Evolutionary conservation across 2,329 filamentous ascomycete species (phyloP).

Genomic region (Fusarium coffeatum): DNA sequence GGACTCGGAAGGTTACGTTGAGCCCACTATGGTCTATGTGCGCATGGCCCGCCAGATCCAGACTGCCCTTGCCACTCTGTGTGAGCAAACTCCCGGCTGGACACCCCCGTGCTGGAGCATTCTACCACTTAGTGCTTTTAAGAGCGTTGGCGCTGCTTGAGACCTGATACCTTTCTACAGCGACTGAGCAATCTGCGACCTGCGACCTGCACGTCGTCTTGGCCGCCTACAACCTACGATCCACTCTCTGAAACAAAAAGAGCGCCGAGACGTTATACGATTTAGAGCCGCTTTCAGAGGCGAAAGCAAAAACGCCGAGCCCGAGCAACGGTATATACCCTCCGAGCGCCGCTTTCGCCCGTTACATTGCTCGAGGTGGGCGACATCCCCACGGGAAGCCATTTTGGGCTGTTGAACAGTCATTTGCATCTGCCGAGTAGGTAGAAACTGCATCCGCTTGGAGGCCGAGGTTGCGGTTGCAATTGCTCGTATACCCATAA

Average conservation of each 20-base stretch:
- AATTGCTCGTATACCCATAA: constrained; percentile 20
- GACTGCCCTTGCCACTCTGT: constrained; percentile 51
- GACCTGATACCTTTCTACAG: neutral
- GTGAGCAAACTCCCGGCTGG: constrained; percentile 48
- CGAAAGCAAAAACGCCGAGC: constrained; percentile 20
- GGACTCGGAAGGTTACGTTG: constrained; percentile 47
- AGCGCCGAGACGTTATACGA: neutral
- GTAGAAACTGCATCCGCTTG: constrained; percentile 4
- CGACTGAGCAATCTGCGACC: neutral
- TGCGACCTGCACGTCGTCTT: neutral
- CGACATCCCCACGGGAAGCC: neutral
- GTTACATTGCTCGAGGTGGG: neutral
- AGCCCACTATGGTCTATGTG: constrained; percentile 49
- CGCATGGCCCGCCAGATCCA: constrained; percentile 54
- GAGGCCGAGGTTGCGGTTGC: constrained; percentile 7
- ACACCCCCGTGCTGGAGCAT: constrained; percentile 54
- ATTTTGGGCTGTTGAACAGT: constrained; percentile 25
- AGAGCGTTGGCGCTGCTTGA: constrained; percentile 25
- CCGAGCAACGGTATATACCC: neutral
- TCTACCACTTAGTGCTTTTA: constrained; percentile 47
- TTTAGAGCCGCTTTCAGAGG: neutral
- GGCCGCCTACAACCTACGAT: neutral
- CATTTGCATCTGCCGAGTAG: neutral
- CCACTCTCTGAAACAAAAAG: neutral
- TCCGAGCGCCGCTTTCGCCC: constrained; percentile 12